A percentile compares a stretch with the other conserved stretches of the same genome.
Conservation (phyloP, 1,284 basidiomycete species). For the Cryptococcus wingfieldii region DNA sequence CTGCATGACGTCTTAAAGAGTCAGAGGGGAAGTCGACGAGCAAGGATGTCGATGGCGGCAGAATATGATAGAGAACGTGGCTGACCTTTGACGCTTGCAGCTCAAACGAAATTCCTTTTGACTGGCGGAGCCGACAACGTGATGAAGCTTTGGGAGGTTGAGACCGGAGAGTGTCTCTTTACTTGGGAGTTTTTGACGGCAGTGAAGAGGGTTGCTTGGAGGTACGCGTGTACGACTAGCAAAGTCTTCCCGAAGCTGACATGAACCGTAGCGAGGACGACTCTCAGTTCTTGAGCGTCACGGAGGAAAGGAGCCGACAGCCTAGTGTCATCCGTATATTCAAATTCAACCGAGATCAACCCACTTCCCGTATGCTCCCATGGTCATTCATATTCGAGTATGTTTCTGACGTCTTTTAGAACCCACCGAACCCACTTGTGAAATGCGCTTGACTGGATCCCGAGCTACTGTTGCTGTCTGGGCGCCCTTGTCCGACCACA, state of each 20-base stretch:
- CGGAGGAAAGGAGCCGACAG: constrained; percentile 93
- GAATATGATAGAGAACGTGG: background rate
- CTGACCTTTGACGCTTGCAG: constrained; percentile 49
- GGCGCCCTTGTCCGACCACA: constrained; percentile 69
- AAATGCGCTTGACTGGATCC: constrained; percentile 84
- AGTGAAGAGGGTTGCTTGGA: constrained; percentile 80
- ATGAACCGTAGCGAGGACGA: constrained; percentile 66
- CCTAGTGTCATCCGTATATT: constrained; percentile 70
- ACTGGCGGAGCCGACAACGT: constrained; percentile 85
- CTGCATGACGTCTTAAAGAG: background rate
- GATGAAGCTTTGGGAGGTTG: constrained; percentile 85
- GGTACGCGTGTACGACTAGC: constrained; percentile 24
- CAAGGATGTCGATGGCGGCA: background rate
- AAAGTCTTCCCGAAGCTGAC: background rate
- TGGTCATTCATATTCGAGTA: background rate
- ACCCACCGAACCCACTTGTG: constrained; percentile 64
- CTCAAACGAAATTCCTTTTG: constrained; percentile 77
- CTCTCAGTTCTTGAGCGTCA: constrained; percentile 81
- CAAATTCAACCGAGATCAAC: constrained; percentile 75
- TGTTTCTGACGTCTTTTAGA: constrained; percentile 53
- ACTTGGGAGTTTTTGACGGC: constrained; percentile 98
- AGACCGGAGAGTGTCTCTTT: constrained; percentile 83
- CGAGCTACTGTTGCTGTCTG: constrained; percentile 96
- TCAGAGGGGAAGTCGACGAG: background rate
- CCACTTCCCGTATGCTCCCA: constrained; percentile 61